phyloP scores from a whole-genome alignment of 2,329 filamentous ascomycete genomes.

The Sclerotinia borealis region DNA sequence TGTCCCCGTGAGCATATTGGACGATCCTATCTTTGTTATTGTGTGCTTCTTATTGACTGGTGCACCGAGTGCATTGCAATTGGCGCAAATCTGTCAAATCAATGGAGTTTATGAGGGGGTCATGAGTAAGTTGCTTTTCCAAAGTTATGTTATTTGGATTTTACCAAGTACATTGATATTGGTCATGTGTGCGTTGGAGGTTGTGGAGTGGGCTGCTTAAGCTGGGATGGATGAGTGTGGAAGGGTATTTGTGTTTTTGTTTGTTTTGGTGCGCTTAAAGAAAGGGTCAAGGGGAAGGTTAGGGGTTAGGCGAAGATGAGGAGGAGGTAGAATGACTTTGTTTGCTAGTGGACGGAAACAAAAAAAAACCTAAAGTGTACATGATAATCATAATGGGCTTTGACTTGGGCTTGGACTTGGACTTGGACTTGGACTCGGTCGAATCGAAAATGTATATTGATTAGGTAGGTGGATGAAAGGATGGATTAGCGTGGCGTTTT shows the following conservation, averaged over 20 bases:
- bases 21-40: conserved; percentile 96
- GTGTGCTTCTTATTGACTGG: conserved; percentile 96
- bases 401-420: not conserved
- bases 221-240: not conserved
- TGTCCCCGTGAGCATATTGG: conserved; percentile 85
- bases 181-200: conserved; percentile 87
- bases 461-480: not conserved
- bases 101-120: conserved; percentile 93
- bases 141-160: conserved; percentile 96
- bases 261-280: too few species aligned
- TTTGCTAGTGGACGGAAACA: not conserved
- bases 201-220: conserved; percentile 74
- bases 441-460: not conserved
- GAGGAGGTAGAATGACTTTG: not conserved
- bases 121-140: conserved; percentile 89
- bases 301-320: not conserved
- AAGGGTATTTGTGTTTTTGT: not conserved
- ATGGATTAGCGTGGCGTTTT: conserved; percentile 6
- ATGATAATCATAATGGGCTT: not conserved
- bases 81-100: conserved; percentile 97
- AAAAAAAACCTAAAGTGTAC: not conserved
- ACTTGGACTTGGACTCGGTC: not conserved
- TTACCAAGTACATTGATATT: conserved; percentile 85
- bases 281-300: too few species aligned
- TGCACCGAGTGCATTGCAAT: conserved; percentile 84